These are phyloP conservation scores for Tetracladium maxilliforme DNA, from an alignment of 2,329 filamentous ascomycete species.

Conservation along the genomic window DNA sequence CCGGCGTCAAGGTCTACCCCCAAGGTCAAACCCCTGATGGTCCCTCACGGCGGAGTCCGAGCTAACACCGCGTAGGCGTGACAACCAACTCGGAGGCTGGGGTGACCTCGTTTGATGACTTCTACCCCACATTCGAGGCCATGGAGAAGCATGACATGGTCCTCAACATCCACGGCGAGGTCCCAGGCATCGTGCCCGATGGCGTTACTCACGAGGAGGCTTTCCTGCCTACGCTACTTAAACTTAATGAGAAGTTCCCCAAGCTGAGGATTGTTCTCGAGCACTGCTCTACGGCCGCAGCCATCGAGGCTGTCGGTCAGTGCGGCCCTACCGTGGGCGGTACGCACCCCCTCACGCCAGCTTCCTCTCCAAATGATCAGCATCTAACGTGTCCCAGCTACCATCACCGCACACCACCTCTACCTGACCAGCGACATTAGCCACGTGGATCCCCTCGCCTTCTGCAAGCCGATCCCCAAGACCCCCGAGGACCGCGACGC, in stretches of 20 bases:
- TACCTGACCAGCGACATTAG: conserved; percentile 68
- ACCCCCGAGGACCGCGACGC: conserved; percentile 22
- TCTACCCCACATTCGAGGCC: conserved; percentile 69
- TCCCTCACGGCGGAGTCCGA: background rate
- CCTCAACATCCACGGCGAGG: conserved; percentile 90
- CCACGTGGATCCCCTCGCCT: conserved; percentile 50
- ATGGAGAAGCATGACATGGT: conserved; percentile 77
- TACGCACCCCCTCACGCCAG: conserved; percentile 13
- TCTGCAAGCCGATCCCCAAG: conserved; percentile 50
- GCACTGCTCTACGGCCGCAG: conserved; percentile 78
- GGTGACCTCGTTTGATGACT: conserved; percentile 53
- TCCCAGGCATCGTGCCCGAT: conserved; percentile 26
- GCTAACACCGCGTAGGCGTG: conserved; percentile 23
- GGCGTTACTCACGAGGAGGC: conserved; percentile 48
- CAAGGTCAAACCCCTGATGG: conserved; percentile 10
- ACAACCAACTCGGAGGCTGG: conserved; percentile 56
- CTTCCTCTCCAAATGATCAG: conserved; percentile 44
- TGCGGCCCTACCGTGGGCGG: conserved; percentile 65
- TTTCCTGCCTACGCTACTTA: conserved; percentile 68
- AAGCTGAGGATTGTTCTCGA: conserved; percentile 57
- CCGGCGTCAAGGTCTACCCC: conserved; percentile 13
- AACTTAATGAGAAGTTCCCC: conserved; percentile 64
- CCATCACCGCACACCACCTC: conserved; percentile 78
- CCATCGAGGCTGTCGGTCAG: conserved; percentile 59
- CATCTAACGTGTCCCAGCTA: conserved; percentile 40